Evolutionary conservation across 768 basidiomycete species (phyloP), one percentile per base, ranked within the genome.

Genomic region (Lyophyllum decastes): DNA sequence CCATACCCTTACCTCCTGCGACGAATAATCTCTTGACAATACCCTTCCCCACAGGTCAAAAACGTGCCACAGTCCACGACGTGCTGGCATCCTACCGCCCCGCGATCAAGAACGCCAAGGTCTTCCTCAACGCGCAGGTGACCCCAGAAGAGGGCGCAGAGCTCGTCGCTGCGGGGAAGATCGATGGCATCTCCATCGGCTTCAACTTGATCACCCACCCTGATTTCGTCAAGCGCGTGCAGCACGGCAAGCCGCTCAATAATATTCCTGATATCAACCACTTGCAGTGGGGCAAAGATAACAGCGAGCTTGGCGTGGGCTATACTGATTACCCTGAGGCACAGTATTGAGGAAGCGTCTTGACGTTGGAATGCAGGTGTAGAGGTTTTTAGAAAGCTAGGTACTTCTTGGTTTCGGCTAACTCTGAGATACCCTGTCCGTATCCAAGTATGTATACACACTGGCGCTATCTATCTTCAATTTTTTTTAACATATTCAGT

Each of bases 311-410:
- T 52, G 50, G 54, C 22, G 63, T 68, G 35, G 76, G 76, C 22
- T 77, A 75, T 48, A 74, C 74, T 0, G 75, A 76, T 52, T 78
- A 78, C 60, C 73, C 73, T 16, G 59, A 33, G 3, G 73, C 73
- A 17, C 52, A 51, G 27, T 66, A 63, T 12, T 61, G 63, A 73
- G 10, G 24, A 4, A 4, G 5, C 19, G n/a, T 6, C n/a, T 10
- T 26, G 26, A 17, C 14, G 6, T 12, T 38, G 35, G 35, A 38
- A 2, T 38, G 35, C 16, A 30, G 10, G 35, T 38, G 14, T 11
- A 38, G 16, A 38, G 9, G 35, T 38, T 12, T 7, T 4, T 38
- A 38, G 5, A 12, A 4, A 38, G 3, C 35, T 12, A 16, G 14
- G 16, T 38, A 3, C 16, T 9, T 38, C 35, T 12, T 11, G 11